Evolutionary conservation across 352 stramenopile genomes (phyloP).

Genomic region (Pythium monospermum): DNA sequence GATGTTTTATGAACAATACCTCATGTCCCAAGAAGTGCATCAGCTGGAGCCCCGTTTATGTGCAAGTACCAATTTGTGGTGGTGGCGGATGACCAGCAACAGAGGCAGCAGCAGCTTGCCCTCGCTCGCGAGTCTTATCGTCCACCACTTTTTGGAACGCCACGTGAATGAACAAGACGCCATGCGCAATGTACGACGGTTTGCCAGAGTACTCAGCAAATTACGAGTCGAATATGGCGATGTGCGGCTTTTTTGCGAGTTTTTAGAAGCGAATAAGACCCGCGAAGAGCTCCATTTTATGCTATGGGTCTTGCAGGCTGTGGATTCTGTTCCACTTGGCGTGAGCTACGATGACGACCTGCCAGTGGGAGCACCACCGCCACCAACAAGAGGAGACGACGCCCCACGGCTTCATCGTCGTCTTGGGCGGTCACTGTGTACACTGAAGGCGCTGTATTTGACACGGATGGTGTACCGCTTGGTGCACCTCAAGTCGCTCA

Average conservation of each 20-base stretch:
- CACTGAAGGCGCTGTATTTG: constrained; percentile 50
- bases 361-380: not conserved
- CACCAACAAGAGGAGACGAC: too few species aligned
- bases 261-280: constrained; percentile 33
- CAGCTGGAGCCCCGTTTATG: not conserved
- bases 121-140: constrained; percentile 29
- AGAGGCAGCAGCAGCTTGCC: too few species aligned
- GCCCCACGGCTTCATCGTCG: too few species aligned
- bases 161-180: constrained; percentile 29
- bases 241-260: constrained; percentile 54
- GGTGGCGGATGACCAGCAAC: too few species aligned
- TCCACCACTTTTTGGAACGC: constrained; percentile 59
- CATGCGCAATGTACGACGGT: constrained; percentile 26
- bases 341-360: constrained; percentile 37
- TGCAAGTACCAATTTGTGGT: too few species aligned
- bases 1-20: constrained; percentile 55
- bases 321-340: constrained; percentile 38
- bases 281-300: constrained; percentile 47
- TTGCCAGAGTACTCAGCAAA: constrained; percentile 31
- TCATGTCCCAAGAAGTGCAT: constrained; percentile 41
- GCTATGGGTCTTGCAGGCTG: constrained; percentile 47
- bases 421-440: constrained; percentile 28
- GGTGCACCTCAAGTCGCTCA: constrained; percentile 31
- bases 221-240: constrained; percentile 26
- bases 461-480: constrained; percentile 43